phyloP scores from a whole-genome alignment of 139 green algal species.

The Coccomyxa sp. region DNA sequence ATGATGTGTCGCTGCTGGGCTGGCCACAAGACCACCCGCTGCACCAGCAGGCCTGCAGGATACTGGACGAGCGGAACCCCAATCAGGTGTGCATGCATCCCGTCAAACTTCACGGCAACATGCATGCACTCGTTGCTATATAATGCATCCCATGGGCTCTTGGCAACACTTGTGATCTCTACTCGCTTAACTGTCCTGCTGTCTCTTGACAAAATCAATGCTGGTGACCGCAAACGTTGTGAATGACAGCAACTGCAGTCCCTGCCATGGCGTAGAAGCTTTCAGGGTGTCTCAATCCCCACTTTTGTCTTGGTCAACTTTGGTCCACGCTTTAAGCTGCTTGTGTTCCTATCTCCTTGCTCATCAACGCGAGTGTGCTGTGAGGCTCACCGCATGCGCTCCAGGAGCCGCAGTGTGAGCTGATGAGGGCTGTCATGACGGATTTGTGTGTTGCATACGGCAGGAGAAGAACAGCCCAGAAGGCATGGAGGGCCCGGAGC shows the following conservation, averaged over 20 bases:
- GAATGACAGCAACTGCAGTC: no score
- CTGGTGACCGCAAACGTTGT: neutral
- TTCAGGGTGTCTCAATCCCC: no score
- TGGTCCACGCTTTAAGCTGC: neutral
- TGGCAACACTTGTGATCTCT: no score
- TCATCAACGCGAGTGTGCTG: neutral
- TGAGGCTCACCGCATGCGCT: neutral
- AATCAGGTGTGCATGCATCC: slow-evolving; percentile 39
- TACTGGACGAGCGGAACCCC: slow-evolving; percentile 54
- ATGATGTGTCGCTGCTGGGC: slow-evolving; percentile 60
- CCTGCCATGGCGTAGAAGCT: no score
- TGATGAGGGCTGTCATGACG: neutral
- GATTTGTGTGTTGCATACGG: neutral
- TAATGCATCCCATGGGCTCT: no score
- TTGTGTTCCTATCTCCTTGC: neutral
- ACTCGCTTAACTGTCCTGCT: neutral
- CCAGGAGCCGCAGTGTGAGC: no score
- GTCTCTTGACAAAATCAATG: neutral
- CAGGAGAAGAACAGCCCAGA: slow-evolving; percentile 63
- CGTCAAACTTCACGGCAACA: neutral
- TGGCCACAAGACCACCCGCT: slow-evolving; percentile 39
- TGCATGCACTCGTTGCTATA: neutral
- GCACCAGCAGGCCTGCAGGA: slow-evolving; percentile 39
- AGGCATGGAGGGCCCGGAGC: slow-evolving; percentile 42
- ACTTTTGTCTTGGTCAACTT: neutral